Conservation (phyloP, 768 basidiomycete genomes). For the Macrolepiota dolichaula region DNA sequence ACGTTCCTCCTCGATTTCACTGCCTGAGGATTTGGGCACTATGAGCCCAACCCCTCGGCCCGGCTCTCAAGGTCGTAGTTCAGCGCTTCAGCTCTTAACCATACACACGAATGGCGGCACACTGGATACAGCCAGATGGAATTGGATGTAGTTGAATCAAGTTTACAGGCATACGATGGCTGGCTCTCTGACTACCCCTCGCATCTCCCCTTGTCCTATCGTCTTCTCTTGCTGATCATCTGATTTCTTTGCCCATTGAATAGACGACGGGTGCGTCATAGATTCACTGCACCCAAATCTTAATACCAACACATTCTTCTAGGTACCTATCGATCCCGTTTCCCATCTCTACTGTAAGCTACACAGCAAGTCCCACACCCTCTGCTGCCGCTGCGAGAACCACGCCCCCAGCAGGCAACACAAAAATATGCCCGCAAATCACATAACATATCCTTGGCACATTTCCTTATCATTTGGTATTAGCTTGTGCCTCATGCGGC, state of each 20-base stretch:
- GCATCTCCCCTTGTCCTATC: not conserved
- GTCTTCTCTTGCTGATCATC: not conserved
- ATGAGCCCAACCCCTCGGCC: no score
- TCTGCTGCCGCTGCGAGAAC: no score
- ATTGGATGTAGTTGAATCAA: conserved; percentile 3
- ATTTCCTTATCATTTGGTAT: conserved; percentile 27
- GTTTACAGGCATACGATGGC: not conserved
- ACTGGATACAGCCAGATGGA: conserved; percentile 7
- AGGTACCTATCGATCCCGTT: no score
- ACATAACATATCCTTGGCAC: conserved; percentile 99
- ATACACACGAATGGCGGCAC: no score
- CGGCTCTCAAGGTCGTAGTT: no score
- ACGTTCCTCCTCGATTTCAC: no score
- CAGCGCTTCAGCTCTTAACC: no score
- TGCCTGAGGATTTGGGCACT: no score
- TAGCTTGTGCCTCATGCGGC: conserved; percentile 94
- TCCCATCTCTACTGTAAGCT: no score
- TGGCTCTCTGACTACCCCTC: not conserved
- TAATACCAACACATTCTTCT: conserved; percentile 12
- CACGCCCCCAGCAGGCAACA: no score
- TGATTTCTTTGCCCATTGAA: conserved; percentile 12
- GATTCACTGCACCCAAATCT: conserved; percentile 1
- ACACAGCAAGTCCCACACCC: no score
- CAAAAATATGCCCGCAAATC: no score
- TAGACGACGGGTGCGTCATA: conserved; percentile 80